These are phyloP conservation scores for Hygrophila difformis DNA, from an alignment of 257 asterid species.

Conservation along the genomic window DNA sequence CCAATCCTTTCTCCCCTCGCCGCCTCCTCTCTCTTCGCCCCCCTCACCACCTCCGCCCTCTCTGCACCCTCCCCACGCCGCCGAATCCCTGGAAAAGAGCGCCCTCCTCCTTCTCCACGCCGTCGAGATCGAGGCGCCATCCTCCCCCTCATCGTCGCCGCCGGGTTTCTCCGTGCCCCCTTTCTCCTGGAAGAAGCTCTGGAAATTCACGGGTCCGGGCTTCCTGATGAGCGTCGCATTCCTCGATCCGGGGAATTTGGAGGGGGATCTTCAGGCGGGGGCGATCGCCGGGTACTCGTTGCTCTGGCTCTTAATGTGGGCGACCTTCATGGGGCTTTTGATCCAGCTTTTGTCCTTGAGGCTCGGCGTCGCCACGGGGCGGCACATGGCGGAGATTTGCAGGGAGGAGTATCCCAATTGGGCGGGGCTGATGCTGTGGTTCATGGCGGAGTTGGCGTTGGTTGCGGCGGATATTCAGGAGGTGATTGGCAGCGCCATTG, in stretches of 20 bases:
- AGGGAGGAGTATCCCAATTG: slow-evolving; percentile 61
- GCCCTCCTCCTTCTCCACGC: background rate
- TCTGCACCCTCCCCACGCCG: background rate
- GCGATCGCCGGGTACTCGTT: slow-evolving; percentile 65
- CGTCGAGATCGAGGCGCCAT: no score
- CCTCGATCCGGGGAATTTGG: slow-evolving; percentile 71
- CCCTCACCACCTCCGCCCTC: background rate
- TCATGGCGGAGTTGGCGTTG: slow-evolving; percentile 68
- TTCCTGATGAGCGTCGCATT: slow-evolving; percentile 73
- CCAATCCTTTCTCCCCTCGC: background rate
- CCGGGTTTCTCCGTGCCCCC: slow-evolving; percentile 47
- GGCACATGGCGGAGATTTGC: slow-evolving; percentile 65
- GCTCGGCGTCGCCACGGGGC: slow-evolving; percentile 64
- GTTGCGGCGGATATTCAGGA: slow-evolving; percentile 74
- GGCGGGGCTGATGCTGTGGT: slow-evolving; percentile 58
- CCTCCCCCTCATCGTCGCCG: no score
- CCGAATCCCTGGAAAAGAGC: background rate
- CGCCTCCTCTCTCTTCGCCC: background rate
- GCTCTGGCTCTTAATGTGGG: slow-evolving; percentile 60
- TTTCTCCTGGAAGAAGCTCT: slow-evolving; percentile 63
- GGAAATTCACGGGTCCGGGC: slow-evolving; percentile 77
- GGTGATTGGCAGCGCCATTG: slow-evolving; percentile 77
- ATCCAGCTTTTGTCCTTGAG: slow-evolving; percentile 52
- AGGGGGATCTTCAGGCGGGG: slow-evolving; percentile 71
- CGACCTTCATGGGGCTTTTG: slow-evolving; percentile 60